phyloP scores from a whole-genome alignment of 116 monocot species.

The Phalaenopsis hybrid region DNA sequence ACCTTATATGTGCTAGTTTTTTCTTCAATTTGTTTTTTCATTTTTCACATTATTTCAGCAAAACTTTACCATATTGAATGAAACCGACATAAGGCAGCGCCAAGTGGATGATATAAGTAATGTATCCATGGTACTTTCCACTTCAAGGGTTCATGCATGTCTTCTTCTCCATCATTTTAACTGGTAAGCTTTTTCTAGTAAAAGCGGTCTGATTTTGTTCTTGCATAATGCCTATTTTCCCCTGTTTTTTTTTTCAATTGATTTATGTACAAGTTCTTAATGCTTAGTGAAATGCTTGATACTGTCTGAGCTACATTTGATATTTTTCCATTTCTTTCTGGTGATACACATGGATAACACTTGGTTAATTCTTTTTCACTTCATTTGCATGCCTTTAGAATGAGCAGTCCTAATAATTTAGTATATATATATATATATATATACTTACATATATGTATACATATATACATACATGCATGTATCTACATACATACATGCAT shows the following conservation, averaged over 20 bases:
- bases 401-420: no score
- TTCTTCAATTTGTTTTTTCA: background rate
- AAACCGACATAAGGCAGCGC: slow-evolving; percentile 26
- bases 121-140: slow-evolving; percentile 33
- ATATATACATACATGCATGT: no score
- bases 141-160: slow-evolving; percentile 33
- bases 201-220: background rate
- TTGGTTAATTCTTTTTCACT: background rate
- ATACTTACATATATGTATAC: no score
- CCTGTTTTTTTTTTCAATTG: background rate
- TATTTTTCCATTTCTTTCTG: background rate
- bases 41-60: slow-evolving; percentile 17
- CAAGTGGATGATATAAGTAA: slow-evolving; percentile 41
- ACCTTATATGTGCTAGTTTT: background rate
- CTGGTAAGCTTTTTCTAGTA: slow-evolving; percentile 25
- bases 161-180: slow-evolving; percentile 46
- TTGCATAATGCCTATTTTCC: background rate
- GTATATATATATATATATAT: no score
- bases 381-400: background rate
- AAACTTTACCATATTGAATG: slow-evolving; percentile 27
- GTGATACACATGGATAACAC: background rate
- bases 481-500: no score
- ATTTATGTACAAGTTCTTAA: background rate
- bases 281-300: background rate
- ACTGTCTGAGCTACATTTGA: background rate